Evolutionary conservation across 208 protist genomes (phyloP), one percentile per base, ranked within the genome.

Genomic region (Crithidia thermophila): DNA sequence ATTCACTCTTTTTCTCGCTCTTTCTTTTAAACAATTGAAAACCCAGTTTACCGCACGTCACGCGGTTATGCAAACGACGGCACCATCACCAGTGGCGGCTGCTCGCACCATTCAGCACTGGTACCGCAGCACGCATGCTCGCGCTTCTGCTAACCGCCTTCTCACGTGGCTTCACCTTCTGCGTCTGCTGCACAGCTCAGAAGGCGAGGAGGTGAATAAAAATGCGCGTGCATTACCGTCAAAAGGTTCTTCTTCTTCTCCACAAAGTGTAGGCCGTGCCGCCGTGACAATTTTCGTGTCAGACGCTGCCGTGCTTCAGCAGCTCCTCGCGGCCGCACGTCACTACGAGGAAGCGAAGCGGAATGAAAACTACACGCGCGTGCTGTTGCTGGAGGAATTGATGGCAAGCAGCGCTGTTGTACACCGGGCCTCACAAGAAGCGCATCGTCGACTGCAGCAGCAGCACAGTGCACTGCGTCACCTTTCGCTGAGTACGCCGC

Each of bases 291-390:
- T n/a, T 20, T 3, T 34, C 0, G 6, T 36, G 13, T 62, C 57
- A 21, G 42, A 73, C 37, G 47, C 42, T 0, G 14, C 40, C 3
- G 50, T 66, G 16, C 33, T 81, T 11, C 6, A 21, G 0, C 25
- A 60, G 16, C 20, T 84, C 20, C 27, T 77, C 14, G 74, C 63
- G 13, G 36, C 72, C 3, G 69, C 47, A 0, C 25, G 53, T 6
- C 40, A 18, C 16, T 90, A 90, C 61, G 81, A 60, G 21, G 47
- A 21, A 9, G 59, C 58, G 8, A 63, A 88, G 23, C 59, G 55
- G 4, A 13, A 23, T 1, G 83, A 87, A 50, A 93, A 90, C 74
- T 67, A 69, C 46, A 82, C 69, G 25, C 72, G 82, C 8, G 55
- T 21, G 20, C 42, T 82, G 16, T 31, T 81, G 27, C 10, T 47